Base-by-base conservation (phyloP, 2,329 filamentous ascomycete genomes). In the Cucurbitaria berberidis region DNA sequence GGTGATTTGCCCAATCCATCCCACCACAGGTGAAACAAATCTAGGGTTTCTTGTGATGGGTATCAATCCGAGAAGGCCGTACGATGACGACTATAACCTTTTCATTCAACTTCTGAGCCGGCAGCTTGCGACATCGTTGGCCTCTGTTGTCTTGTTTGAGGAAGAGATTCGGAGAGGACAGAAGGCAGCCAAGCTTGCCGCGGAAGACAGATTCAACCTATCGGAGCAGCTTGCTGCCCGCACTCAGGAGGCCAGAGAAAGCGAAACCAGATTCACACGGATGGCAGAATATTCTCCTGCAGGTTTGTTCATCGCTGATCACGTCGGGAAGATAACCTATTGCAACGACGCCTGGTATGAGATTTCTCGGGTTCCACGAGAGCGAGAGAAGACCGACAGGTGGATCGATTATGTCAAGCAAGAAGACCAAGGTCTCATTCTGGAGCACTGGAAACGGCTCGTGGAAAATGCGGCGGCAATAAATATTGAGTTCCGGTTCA, bases 231-330 rank as follows among this genome's bases (percentile, higher is more conserved):
- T 95, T 13, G 86, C 86, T 38, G 80, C 88, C 26, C 76, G 81
- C 42, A 84, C 82, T 1, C 79, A 83, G 67, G 81, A 84, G 69
- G 82, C 81, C 2, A 78, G 79, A 22, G 82, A 84, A 50, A 82
- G 86, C 68, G 90, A 95, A 70, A 87, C 89, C 27, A 88, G 88
- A 52, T 95, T 95, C 69, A 91, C 89, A 0, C 82, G 89, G 39
- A 92, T 95, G 89, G 89, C 90, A 2, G 90, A 93, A 67, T 90
- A 91, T 59, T 89, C 89, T 0, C 90, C 90, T 0, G 90, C 93
- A 1, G 91, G 90, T 24, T 88, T 96, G 77, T 93, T 93, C 70
- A 93, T 95, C 61, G 89, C 89, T n/a, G 84, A 91, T 66, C 81
- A 84, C 0, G 74, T 80, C 35, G 90, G 91, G 3, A 78, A 82